These are phyloP conservation scores for Auxenochlorella protothecoides DNA, from an alignment of 139 green algal genomes.

Conservation along the genomic window DNA sequence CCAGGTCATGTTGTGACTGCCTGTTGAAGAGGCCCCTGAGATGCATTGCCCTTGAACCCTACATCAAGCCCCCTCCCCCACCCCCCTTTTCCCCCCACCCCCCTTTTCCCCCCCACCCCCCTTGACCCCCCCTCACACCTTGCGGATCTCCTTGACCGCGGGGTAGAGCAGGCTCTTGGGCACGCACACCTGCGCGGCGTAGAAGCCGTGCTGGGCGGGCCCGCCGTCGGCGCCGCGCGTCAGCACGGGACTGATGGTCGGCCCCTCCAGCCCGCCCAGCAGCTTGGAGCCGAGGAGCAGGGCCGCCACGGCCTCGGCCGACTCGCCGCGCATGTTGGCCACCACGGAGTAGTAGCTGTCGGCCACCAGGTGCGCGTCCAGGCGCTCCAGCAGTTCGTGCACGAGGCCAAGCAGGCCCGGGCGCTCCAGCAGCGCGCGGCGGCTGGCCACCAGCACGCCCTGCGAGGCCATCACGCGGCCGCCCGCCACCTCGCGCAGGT, in stretches of 20 bases:
- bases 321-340: slow-evolving; percentile 77
- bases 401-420: slow-evolving; percentile 48
- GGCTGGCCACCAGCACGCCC: slow-evolving; percentile 77
- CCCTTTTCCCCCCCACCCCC: not conserved
- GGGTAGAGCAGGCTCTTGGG: slow-evolving; percentile 80
- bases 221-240: slow-evolving; percentile 13
- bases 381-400: slow-evolving; percentile 90
- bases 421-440: slow-evolving; percentile 50
- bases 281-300: slow-evolving; percentile 36
- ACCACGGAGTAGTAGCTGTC: slow-evolving; percentile 81
- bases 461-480: slow-evolving; percentile 73
- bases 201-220: slow-evolving; percentile 33
- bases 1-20: too few species aligned
- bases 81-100: too few species aligned
- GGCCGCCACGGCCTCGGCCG: slow-evolving; percentile 64
- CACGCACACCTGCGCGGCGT: slow-evolving; percentile 73
- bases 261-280: slow-evolving; percentile 74
- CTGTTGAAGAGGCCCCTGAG: too few species aligned
- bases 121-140: slow-evolving; percentile 28
- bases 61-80: not conserved
- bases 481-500: slow-evolving; percentile 82
- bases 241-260: slow-evolving; percentile 78
- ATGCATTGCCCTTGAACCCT: not conserved
- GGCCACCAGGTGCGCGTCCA: slow-evolving; percentile 90
- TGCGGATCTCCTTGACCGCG: slow-evolving; percentile 73